phyloP scores from a whole-genome alignment of 2,329 filamentous ascomycete genomes.

The Botrytis byssoidea region DNA sequence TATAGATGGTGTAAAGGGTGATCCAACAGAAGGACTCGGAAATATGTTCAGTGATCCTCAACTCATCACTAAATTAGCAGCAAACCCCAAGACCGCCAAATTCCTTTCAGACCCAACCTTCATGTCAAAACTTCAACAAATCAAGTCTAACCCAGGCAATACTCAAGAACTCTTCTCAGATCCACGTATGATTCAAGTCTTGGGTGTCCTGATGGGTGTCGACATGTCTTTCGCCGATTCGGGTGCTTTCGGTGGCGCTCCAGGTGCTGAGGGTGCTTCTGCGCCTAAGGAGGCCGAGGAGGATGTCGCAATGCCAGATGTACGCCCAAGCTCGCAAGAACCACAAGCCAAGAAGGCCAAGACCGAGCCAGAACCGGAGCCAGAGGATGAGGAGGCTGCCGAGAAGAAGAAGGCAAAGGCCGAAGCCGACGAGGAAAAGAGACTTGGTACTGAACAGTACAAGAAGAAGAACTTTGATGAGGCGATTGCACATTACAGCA shows the following conservation, averaged over 20 bases:
- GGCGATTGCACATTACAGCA: slow-evolving; percentile 89
- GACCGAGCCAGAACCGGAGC: slow-evolving; percentile 56
- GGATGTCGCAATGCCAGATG: slow-evolving; percentile 77
- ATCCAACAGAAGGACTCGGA: slow-evolving; percentile 75
- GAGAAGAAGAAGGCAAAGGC: slow-evolving; percentile 89
- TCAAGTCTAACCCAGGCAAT: slow-evolving; percentile 77
- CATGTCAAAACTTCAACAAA: slow-evolving; percentile 81
- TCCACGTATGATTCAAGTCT: slow-evolving; percentile 87
- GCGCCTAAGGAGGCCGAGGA: slow-evolving; percentile 54
- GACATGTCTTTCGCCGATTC: slow-evolving; percentile 59
- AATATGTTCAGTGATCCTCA: slow-evolving; percentile 94
- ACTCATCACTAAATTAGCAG: slow-evolving; percentile 83
- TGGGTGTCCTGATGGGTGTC: slow-evolving; percentile 89
- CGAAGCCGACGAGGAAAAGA: slow-evolving; percentile 92
- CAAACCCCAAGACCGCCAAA: slow-evolving; percentile 86
- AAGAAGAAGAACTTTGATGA: slow-evolving; percentile 98
- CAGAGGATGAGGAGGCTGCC: slow-evolving; percentile 76
- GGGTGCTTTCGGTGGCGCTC: slow-evolving; percentile 16
- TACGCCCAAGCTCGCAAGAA: slow-evolving; percentile 46
- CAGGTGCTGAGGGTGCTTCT: slow-evolving; percentile 16
- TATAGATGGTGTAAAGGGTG: slow-evolving; percentile 48
- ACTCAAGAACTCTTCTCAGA: slow-evolving; percentile 81
- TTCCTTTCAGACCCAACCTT: slow-evolving; percentile 81
- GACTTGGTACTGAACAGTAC: slow-evolving; percentile 88
- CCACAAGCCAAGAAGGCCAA: slow-evolving; percentile 50